phyloP scores from a whole-genome alignment of 768 basidiomycete genomes.

The Amanita muscaria region DNA sequence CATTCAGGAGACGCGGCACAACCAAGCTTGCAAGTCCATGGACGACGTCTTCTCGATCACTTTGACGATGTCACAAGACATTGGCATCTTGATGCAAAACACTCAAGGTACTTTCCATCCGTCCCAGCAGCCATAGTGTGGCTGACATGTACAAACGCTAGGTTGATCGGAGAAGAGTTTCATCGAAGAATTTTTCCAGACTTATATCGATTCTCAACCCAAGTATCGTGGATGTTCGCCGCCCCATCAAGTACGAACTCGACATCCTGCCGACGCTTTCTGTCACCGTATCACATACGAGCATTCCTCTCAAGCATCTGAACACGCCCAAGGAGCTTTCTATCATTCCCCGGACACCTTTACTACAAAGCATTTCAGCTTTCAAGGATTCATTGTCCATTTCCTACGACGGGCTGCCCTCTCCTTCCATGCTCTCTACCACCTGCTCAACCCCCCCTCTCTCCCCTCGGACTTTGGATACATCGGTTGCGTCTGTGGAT shows the following conservation, averaged over 20 bases:
- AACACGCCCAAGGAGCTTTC: conserved; percentile 1
- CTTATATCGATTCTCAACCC: conserved; percentile 7
- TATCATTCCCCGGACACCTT: not conserved
- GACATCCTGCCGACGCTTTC: not conserved
- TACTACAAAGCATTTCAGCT: conserved; percentile 1
- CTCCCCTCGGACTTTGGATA: not conserved
- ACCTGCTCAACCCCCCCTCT: conserved; percentile 4
- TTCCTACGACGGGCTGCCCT: not conserved
- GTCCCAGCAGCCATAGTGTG: too few relatives aligned
- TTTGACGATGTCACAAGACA: too few relatives aligned
- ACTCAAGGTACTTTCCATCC: too few relatives aligned
- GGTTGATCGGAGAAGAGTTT: not conserved
- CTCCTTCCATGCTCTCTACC: not conserved
- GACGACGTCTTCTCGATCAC: too few relatives aligned
- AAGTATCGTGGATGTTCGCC: conserved; percentile 1
- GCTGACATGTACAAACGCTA: too few relatives aligned
- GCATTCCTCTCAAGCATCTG: not conserved
- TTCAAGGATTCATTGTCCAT: conserved; percentile 2
- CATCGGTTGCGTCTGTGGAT: not conserved
- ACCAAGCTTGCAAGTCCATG: too few relatives aligned
- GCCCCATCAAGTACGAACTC: conserved; percentile 3
- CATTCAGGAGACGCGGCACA: too few relatives aligned
- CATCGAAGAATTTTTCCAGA: conserved; percentile 1
- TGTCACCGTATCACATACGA: not conserved
- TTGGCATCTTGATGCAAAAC: too few relatives aligned